These are phyloP conservation scores for Babesia divergens DNA, from an alignment of 169 alveolate species.

Conservation along the genomic window DNA sequence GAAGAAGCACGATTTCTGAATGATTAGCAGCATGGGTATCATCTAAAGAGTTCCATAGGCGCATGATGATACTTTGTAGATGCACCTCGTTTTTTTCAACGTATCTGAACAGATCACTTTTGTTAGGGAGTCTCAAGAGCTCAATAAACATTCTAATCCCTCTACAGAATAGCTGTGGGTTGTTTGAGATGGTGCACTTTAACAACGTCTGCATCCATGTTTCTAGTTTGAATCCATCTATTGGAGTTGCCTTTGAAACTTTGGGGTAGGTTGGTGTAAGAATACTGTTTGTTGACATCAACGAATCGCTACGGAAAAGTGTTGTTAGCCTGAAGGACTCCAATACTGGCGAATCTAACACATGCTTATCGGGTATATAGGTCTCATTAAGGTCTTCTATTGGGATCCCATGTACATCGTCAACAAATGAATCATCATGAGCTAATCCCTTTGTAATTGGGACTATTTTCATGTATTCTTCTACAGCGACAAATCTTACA, in stretches of 20 bases:
- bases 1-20: constrained; percentile 56
- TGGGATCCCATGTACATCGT: not conserved
- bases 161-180: constrained; percentile 54
- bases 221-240: constrained; percentile 11
- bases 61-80: constrained; percentile 16
- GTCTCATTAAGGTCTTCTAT: not conserved
- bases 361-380: not conserved
- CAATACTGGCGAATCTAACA: not conserved
- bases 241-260: not conserved
- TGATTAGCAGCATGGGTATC: constrained; percentile 45
- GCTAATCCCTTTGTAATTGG: constrained; percentile 38
- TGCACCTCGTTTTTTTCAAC: constrained; percentile 26
- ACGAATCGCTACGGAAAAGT: not conserved
- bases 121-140: constrained; percentile 34
- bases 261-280: not conserved
- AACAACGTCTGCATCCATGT: constrained; percentile 43
- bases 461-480: constrained; percentile 18
- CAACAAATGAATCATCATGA: not conserved
- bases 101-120: constrained; percentile 12
- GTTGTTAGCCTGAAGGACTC: constrained; percentile 1
- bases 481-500: constrained; percentile 49
- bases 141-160: constrained; percentile 53
- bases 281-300: not conserved
- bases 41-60: constrained; percentile 40
- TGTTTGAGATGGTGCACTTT: constrained; percentile 30